Conservation (phyloP, 169 alveolate species). For the Plasmodium ovale region DNA sequence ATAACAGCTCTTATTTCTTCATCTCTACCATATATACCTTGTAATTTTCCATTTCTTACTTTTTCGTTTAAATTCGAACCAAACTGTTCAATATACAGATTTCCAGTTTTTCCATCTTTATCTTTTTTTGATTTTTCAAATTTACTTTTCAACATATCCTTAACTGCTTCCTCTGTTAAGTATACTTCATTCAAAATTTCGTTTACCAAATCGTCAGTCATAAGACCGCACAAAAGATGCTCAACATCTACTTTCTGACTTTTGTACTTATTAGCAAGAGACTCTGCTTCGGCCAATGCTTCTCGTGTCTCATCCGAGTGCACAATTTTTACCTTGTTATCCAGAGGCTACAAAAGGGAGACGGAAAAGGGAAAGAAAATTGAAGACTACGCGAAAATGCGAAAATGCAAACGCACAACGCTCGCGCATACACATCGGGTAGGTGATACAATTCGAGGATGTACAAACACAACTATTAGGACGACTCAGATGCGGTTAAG, state of each 20-base stretch:
- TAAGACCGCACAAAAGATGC: slow-evolving; percentile 41
- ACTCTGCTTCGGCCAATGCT: slow-evolving; percentile 53
- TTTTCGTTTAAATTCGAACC: slow-evolving; percentile 73
- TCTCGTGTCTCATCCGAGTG: slow-evolving; percentile 49
- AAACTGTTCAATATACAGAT: slow-evolving; percentile 59
- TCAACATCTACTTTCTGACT: slow-evolving; percentile 69
- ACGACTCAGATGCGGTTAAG: no score
- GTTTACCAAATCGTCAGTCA: slow-evolving; percentile 51
- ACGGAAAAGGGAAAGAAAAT: not conserved
- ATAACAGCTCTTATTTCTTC: slow-evolving; percentile 73
- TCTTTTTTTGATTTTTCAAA: slow-evolving; percentile 35
- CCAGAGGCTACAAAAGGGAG: slow-evolving; percentile 51
- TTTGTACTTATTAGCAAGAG: slow-evolving; percentile 27
- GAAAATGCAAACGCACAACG: not conserved
- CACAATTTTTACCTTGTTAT: slow-evolving; percentile 6
- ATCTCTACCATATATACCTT: slow-evolving; percentile 75
- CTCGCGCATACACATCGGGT: not conserved
- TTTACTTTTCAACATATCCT: slow-evolving; percentile 25
- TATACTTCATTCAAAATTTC: slow-evolving; percentile 40
- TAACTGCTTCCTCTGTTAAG: slow-evolving; percentile 50
- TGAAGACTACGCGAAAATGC: not conserved
- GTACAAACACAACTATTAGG: no score
- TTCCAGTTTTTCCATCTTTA: slow-evolving; percentile 39
- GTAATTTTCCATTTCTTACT: slow-evolving; percentile 68
- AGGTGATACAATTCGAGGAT: no score